These are phyloP conservation scores for Ogataea naganishii DNA, from an alignment of 805 yeast genomes.

Conservation along the genomic window DNA sequence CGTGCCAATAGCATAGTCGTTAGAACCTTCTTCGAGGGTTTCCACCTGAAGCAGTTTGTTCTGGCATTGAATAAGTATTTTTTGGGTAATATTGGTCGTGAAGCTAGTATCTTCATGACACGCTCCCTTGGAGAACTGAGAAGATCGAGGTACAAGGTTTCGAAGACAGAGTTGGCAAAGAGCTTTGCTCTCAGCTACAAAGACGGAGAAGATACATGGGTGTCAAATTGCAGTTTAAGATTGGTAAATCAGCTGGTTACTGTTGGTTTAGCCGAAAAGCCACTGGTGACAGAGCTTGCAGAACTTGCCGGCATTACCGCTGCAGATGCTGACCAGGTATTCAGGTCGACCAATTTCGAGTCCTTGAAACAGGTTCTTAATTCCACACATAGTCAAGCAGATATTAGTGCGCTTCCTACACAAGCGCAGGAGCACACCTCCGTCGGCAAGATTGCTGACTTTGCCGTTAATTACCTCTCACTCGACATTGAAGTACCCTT, in stretches of 20 bases:
- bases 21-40: conserved; percentile 52
- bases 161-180: conserved; percentile 24
- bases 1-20: conserved; percentile 59
- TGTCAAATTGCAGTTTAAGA: conserved; percentile 1
- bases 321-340: conserved; percentile 43
- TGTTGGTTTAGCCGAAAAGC: conserved; percentile 10
- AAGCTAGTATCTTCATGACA: conserved; percentile 45
- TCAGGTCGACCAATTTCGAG: conserved; percentile 34
- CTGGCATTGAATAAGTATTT: conserved; percentile 46
- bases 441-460: conserved; percentile 28
- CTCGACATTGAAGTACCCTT: conserved; percentile 66
- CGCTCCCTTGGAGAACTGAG: conserved; percentile 43
- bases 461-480: conserved; percentile 42
- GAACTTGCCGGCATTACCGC: conserved; percentile 47
- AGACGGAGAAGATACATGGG: conserved; percentile 6
- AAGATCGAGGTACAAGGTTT: conserved; percentile 20
- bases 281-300: conserved; percentile 24
- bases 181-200: conserved; percentile 14
- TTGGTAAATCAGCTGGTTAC: conserved; percentile 13
- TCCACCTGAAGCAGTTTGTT: conserved; percentile 40
- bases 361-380: conserved; percentile 35
- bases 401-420: conserved; percentile 20
- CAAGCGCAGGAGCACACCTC: conserved; percentile 8
- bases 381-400: too few relatives aligned
- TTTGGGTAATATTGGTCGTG: conserved; percentile 42